Percentiles rank a stretch among this genome's conserved stretches.
Conservation (phyloP, 768 basidiomycete species). For the Galerina marginata region DNA sequence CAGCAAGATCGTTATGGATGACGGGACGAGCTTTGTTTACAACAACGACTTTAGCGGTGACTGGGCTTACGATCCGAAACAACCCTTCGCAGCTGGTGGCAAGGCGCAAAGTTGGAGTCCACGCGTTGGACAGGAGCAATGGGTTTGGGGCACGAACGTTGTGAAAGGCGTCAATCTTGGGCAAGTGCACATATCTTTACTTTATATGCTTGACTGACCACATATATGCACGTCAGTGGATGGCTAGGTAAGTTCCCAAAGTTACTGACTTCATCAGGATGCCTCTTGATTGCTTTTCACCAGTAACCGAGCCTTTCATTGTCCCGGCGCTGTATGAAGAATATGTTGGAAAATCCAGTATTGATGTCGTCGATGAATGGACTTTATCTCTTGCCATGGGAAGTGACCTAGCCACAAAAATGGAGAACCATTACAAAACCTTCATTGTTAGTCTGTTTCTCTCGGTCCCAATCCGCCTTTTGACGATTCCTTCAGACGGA, state of each 20-base stretch:
- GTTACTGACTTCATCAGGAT: neutral
- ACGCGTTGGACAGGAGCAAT: slow-evolving; percentile 70
- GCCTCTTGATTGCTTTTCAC: neutral
- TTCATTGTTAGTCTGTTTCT: slow-evolving; percentile 66
- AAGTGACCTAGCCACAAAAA: slow-evolving; percentile 62
- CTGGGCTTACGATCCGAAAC: slow-evolving; percentile 76
- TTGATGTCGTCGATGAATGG: slow-evolving; percentile 73
- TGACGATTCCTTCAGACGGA: slow-evolving; percentile 33
- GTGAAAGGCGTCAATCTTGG: slow-evolving; percentile 63
- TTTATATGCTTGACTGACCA: slow-evolving; percentile 20
- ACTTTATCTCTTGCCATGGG: slow-evolving; percentile 73
- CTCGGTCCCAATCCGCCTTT: neutral
- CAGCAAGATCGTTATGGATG: slow-evolving; percentile 67
- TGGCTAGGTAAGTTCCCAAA: slow-evolving; percentile 45
- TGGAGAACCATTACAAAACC: slow-evolving; percentile 85
- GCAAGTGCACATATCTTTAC: slow-evolving; percentile 33
- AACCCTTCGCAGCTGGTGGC: slow-evolving; percentile 77
- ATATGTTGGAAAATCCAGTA: slow-evolving; percentile 49
- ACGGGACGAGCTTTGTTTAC: slow-evolving; percentile 84
- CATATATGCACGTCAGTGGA: slow-evolving; percentile 33
- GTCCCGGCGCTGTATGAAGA: slow-evolving; percentile 70
- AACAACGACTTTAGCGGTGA: slow-evolving; percentile 78
- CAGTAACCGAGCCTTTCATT: slow-evolving; percentile 82
- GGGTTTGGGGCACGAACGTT: slow-evolving; percentile 72
- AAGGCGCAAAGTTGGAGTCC: slow-evolving; percentile 81